Base-by-base conservation (phyloP, 2,329 filamentous ascomycete genomes). In the Colletotrichum ledebouriae region DNA sequence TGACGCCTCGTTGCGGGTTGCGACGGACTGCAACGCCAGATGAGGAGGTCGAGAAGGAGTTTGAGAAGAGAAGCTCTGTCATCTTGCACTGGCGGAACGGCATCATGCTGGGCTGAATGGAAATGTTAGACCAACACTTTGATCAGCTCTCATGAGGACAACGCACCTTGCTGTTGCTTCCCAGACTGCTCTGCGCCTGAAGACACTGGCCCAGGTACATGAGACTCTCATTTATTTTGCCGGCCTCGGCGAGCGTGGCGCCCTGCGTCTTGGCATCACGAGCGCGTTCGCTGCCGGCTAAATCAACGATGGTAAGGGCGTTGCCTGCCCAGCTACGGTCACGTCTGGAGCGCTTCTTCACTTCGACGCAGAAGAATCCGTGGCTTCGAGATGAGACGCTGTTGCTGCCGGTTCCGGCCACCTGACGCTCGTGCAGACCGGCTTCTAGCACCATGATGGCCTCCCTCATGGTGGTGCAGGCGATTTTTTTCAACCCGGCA, bases 131-230 rank as follows among this genome's bases (percentile, higher is more conserved):
- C 6, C 29, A 29, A 29, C 29, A 29, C 6, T 20, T 55, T 22
- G 9, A 56, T n/a, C 15, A 6, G 29, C n/a, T 49, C 46, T 15
- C 29, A 29, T 15, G 12, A 9, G 6, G 9, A 3, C 33, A 50
- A 74, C 78, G 53, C 84, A 93, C 92, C 87, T 93, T 95, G 76
- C 86, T 89, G 12, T 89, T 90, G 71, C 85, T 90, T 49, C 90
- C 90, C 37, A 90, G 86, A 73, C 95, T 93, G 68, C 92, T 94
- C 78, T 98, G 95, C 86, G 97, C 95, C 77, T 98, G 95, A 73
- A 99, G 86, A 77, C 96, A 99, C 76, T 98, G 96, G 0, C 96
- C 96, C 1, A 99, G 86, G 77, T 98, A 98, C 96, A 99, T 99
- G 76, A 99, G 83, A 76, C 93, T 97, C 79, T 98, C 94, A 76